Base-by-base conservation (phyloP, 352 stramenopile species). In the Pythium periplocum region DNA sequence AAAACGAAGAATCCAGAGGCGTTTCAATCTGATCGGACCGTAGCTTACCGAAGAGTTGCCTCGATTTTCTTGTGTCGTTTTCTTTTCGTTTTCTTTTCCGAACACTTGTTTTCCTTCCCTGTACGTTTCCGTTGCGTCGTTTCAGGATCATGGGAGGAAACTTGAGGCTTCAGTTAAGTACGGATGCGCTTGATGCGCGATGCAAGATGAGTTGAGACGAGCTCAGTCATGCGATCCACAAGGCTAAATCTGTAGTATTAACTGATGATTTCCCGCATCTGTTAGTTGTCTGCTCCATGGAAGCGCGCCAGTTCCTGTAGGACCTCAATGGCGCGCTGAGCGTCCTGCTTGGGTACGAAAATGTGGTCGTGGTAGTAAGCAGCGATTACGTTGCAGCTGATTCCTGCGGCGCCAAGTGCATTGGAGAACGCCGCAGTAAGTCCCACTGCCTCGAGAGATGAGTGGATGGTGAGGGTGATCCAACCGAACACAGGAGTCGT, bases 351-450 rank as follows among this genome's bases (percentile, higher is more conserved):
- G 30, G 54, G 46, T 35, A 61, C 54, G 36, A 61, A 61, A 30
- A 61, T 61, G 47, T 61, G 54, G 54, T 61, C 54, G 47, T 61
- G 54, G 54, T 50, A 55, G 41, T 46, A 61, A 1, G 54, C 54
- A 10, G 54, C 54, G 39, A 61, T 47, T 12, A 55, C 54, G 36
- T 61, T 61, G 47, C 54, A 61, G 54, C 54, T 61, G 11, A 61
- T 53, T 26, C 30, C 42, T 6, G 54, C 54, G 26, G 44, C 47
- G 35, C 54, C 54, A 31, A 61, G 47, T 35, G 54, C 54, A 9
- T 36, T 34, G 8, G 54, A 46, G 34, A 61, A 61, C 32, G 54
- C 54, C 4, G 54, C 54, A 4, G 54, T 61, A 47, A 61, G 54
- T 9, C 54, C 54, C 1, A 61, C 54, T 26, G 54, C 54, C 35